A percentile compares a stretch with the other conserved stretches of the same genome.
These are phyloP conservation scores for Trametes elegans DNA, from an alignment of 768 basidiomycete species.

Conservation along the genomic window DNA sequence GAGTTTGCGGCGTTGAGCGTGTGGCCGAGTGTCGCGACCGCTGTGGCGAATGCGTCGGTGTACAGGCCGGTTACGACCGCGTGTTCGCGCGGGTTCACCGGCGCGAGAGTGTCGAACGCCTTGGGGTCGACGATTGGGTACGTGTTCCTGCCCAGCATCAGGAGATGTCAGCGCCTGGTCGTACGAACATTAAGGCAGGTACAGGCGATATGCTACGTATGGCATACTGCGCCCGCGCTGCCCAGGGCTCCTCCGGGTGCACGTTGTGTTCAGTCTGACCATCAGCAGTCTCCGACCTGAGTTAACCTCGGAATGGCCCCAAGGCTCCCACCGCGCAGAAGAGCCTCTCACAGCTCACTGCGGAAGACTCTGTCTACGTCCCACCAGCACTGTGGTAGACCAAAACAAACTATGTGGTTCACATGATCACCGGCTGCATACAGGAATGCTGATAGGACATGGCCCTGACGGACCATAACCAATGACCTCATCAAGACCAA, in stretches of 20 bases:
- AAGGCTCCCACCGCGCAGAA: background rate
- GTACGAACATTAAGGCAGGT: too few relatives aligned
- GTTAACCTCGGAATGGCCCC: background rate
- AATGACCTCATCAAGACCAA: too few relatives aligned
- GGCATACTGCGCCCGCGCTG: background rate
- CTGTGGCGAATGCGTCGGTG: slow-evolving; percentile 31
- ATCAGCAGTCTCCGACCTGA: background rate
- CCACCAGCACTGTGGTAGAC: too few relatives aligned
- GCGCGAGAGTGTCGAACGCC: background rate
- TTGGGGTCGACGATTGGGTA: slow-evolving; percentile 16
- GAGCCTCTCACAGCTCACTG: background rate
- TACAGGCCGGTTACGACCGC: slow-evolving; percentile 34
- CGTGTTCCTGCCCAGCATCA: slow-evolving; percentile 19
- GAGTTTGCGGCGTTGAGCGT: slow-evolving; percentile 28
- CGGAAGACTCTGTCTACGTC: background rate
- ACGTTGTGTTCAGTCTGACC: background rate
- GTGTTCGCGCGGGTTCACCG: slow-evolving; percentile 17
- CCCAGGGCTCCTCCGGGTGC: background rate
- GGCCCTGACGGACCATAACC: too few relatives aligned
- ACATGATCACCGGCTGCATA: too few relatives aligned
- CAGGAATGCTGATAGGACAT: too few relatives aligned
- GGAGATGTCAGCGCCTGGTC: too few relatives aligned
- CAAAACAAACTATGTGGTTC: too few relatives aligned
- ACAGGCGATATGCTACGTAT: background rate
- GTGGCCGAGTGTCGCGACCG: slow-evolving; percentile 33